These are phyloP conservation scores for Elsinoe necatrix DNA, from an alignment of 2,329 filamentous ascomycete species.

Conservation along the genomic window DNA sequence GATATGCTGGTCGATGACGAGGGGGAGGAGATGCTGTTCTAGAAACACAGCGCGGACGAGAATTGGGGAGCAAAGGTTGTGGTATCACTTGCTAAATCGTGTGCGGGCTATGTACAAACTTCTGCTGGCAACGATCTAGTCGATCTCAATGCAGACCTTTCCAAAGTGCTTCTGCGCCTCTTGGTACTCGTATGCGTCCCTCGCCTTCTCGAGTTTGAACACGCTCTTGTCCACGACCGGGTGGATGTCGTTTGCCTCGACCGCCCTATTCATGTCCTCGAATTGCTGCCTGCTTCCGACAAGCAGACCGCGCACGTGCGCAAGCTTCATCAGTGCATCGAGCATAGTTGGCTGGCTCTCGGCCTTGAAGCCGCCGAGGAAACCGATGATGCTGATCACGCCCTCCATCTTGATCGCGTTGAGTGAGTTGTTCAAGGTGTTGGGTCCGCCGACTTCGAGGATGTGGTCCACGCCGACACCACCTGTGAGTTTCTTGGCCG, in stretches of 20 bases:
- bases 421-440: slow-evolving; percentile 48
- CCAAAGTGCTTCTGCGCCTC: slow-evolving; percentile 43
- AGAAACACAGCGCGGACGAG: not conserved
- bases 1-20: not conserved
- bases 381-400: slow-evolving; percentile 49
- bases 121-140: slow-evolving; percentile 20
- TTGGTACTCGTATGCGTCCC: slow-evolving; percentile 41
- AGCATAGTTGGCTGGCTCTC: slow-evolving; percentile 45
- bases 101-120: not conserved
- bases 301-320: slow-evolving; percentile 50
- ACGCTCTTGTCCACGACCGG: slow-evolving; percentile 52
- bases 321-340: slow-evolving; percentile 42
- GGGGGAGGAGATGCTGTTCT: slow-evolving; percentile 4
- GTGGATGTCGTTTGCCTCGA: slow-evolving; percentile 51
- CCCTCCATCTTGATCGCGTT: slow-evolving; percentile 41
- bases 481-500: slow-evolving; percentile 44
- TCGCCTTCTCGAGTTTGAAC: slow-evolving; percentile 45
- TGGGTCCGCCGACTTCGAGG: slow-evolving; percentile 57
- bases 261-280: slow-evolving; percentile 51
- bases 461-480: slow-evolving; percentile 53
- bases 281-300: slow-evolving; percentile 50
- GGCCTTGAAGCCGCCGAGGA: slow-evolving; percentile 43
- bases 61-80: not conserved
- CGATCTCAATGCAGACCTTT: slow-evolving; percentile 35
- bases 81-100: not conserved